Evolutionary conservation across 2,329 filamentous ascomycete species (phyloP), one percentile per base, ranked within the genome.

Genomic region (Chaetomiaceae sp.): DNA sequence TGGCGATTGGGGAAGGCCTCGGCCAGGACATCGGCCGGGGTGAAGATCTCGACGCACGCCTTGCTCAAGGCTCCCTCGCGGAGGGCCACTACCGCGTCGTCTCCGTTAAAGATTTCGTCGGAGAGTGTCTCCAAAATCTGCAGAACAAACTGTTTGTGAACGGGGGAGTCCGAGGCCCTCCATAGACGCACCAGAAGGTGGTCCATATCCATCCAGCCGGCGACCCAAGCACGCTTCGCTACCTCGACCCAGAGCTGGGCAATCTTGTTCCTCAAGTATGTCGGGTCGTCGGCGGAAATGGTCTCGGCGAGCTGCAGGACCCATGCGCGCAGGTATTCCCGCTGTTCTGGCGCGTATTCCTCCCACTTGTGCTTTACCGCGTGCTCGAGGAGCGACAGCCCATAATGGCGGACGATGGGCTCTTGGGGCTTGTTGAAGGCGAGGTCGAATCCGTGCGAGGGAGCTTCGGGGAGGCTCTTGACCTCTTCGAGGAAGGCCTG

Each of bases 121-220:
- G 92, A 95, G 31, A 99, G 78, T 17, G 87, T 91, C 73, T 97
- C 94, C 47, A 99, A 78, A 40, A 97, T 82, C 55, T 87, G 87
- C 31, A 99, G 79, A 29, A 96, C 91, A 51, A 97, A 81, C 67
- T 94, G 88, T 70, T 95, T 94, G 68, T 85, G 81, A 7, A 80
- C 80, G 29, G 78, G 71, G 23, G 80, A 80, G 59, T 82, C 79
- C 17, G 77, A 77, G 15, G 79, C 69, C 68, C 91, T 85, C 94
- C 94, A 99, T 19, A 97, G 77, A 64, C 84, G 81, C 40, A 91
- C 82, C 51, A 99, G 79, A 65, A 88, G 79, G 59, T 84, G 74
- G 68, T 99, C 95, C 92, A 99, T 96, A 66, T 95, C 85, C 75
- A 88, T 84, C 94, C 95, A 99, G 57, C 94, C 88, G 29, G 83